These are phyloP conservation scores for Lolium rigidum DNA, from an alignment of 176 grass and related monocot species.

Conservation along the genomic window DNA sequence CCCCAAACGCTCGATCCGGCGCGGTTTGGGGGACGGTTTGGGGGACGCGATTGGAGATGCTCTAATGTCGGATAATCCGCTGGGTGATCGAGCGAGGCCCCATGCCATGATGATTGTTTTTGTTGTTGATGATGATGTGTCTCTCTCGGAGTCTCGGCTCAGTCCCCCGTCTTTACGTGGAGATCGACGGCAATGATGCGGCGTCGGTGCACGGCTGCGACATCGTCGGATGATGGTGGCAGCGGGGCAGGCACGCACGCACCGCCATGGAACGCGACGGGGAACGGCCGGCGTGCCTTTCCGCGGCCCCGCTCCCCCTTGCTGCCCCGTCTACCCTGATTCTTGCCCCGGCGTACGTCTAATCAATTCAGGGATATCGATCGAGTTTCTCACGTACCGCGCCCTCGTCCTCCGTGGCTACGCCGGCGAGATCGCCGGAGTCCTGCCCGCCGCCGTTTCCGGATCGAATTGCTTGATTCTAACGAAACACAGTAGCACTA, in stretches of 20 bases:
- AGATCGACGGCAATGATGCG: constrained; percentile 2
- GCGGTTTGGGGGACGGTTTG: no score
- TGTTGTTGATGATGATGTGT: background rate
- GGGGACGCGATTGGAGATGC: no score
- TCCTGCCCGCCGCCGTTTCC: background rate
- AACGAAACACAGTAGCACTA: background rate
- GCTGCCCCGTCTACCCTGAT: background rate
- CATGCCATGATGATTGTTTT: background rate
- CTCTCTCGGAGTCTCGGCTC: constrained; percentile 10
- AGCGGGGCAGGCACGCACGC: background rate
- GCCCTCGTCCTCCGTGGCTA: background rate
- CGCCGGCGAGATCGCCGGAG: background rate
- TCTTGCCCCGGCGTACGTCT: background rate
- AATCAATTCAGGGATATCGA: background rate
- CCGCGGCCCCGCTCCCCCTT: background rate
- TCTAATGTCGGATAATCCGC: background rate
- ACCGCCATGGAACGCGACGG: background rate
- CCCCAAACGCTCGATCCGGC: no score
- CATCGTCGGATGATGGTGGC: background rate
- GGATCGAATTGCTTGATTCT: background rate
- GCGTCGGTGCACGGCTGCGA: background rate
- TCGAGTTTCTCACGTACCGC: background rate
- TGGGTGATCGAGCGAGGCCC: background rate
- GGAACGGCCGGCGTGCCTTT: background rate
- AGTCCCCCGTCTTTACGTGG: background rate